phyloP scores from a whole-genome alignment of 73 alveolate genomes.

The Paramecium sexaurelia region DNA sequence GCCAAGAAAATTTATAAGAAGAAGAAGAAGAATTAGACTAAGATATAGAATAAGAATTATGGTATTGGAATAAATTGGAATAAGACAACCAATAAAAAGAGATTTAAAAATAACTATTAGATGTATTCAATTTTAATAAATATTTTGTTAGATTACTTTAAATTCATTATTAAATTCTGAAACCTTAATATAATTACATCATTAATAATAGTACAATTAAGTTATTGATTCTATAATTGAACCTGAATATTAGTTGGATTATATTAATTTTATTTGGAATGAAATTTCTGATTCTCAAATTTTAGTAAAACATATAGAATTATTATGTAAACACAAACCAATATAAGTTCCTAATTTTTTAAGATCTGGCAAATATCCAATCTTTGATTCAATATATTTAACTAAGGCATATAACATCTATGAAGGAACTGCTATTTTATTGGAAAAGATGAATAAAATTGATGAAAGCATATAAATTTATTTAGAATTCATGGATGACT shows the following conservation, averaged over 20 bases:
- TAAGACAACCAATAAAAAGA: background rate
- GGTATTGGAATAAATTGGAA: background rate
- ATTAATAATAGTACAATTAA: background rate
- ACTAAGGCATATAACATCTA: background rate
- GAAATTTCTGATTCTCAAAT: background rate
- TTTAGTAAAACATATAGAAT: background rate
- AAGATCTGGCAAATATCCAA: conserved; percentile 46
- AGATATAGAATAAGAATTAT: background rate
- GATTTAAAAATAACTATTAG: background rate
- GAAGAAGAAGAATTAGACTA: conserved; percentile 26
- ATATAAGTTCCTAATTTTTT: background rate
- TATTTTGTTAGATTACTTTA: background rate
- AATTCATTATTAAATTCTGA: background rate
- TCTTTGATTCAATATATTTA: background rate
- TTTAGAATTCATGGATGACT: conserved; percentile 9
- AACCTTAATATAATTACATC: background rate
- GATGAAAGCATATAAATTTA: background rate
- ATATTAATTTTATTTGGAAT: conserved; percentile 13
- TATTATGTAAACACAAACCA: background rate
- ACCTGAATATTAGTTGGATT: background rate
- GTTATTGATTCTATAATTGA: background rate
- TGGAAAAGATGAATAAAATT: background rate
- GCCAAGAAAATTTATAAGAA: background rate
- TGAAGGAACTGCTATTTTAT: conserved; percentile 14
- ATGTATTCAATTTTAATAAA: background rate